Evolutionary conservation across 2,329 filamentous ascomycete genomes (phyloP).

Genomic region (Calonectria leucothoes): DNA sequence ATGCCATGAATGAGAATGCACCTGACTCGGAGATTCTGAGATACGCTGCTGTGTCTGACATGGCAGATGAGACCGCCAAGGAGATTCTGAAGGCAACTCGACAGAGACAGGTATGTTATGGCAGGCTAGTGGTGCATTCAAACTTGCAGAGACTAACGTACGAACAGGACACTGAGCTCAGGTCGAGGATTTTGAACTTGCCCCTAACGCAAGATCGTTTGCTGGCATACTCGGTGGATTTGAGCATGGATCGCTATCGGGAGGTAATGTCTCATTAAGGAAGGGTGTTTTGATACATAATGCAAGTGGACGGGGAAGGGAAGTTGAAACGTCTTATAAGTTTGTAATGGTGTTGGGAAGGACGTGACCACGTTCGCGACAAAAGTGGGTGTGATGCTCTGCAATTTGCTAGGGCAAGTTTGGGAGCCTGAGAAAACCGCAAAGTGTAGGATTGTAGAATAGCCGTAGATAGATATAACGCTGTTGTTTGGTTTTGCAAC

Average conservation of each 20-base stretch:
- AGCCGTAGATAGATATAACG: conserved; percentile 35
- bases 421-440: conserved; percentile 11
- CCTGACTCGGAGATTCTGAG: conserved; percentile 62
- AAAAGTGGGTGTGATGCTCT: conserved; percentile 13
- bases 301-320: background rate
- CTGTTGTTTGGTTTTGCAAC: conserved; percentile 1
- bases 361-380: conserved; percentile 5
- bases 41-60: conserved; percentile 81
- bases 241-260: conserved; percentile 77
- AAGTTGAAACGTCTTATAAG: conserved; percentile 12
- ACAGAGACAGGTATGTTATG: conserved; percentile 65
- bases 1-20: conserved; percentile 62
- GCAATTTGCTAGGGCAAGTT: conserved; percentile 7
- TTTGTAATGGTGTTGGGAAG: conserved; percentile 35
- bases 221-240: conserved; percentile 75
- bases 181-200: conserved; percentile 63
- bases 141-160: conserved; percentile 31
- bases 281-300: conserved; percentile 1
- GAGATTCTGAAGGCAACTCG: conserved; percentile 68
- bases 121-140: no score
- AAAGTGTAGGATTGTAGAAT: conserved; percentile 39
- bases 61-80: conserved; percentile 79
- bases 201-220: conserved; percentile 80
- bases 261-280: conserved; percentile 66
- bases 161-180: conserved; percentile 50